phyloP scores from a whole-genome alignment of 176 grass and related monocot species.

The Musa itinerans region DNA sequence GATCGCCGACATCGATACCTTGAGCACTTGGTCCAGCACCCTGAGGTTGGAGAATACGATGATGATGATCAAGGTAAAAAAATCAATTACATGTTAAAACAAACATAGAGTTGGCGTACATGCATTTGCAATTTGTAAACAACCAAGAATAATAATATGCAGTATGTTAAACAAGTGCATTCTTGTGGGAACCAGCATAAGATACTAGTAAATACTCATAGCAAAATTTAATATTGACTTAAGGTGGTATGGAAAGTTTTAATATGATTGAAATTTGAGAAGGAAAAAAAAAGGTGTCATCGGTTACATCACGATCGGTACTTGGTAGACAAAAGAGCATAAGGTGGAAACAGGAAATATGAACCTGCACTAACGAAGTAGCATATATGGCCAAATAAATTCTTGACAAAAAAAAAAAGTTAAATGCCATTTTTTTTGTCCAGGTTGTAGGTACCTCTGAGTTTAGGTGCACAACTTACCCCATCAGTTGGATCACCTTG shows the following conservation, averaged over 20 bases:
- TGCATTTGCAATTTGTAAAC: no score
- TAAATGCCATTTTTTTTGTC: neutral
- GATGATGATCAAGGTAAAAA: no score
- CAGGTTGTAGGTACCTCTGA: neutral
- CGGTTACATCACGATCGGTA: neutral
- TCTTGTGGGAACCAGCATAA: no score
- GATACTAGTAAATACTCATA: no score
- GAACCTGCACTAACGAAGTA: neutral
- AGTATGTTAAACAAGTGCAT: no score
- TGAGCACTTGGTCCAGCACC: conserved; percentile 58
- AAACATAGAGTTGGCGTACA: no score
- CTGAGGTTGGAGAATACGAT: conserved; percentile 31
- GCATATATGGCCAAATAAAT: neutral
- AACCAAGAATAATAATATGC: no score
- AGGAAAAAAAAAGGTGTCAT: neutral
- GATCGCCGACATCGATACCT: conserved; percentile 42
- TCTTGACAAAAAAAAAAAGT: neutral
- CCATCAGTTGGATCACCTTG: conserved; percentile 38
- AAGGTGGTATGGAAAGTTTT: no score
- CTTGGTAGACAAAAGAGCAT: neutral
- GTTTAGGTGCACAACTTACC: conserved; percentile 29
- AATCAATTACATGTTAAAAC: no score
- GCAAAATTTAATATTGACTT: no score
- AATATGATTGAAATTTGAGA: neutral
- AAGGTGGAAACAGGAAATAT: neutral